A percentile compares a stretch with the other conserved stretches of the same genome.
These are phyloP conservation scores for Eucalyptus fibrosa DNA, from an alignment of 345 rosid genomes.

Conservation along the genomic window DNA sequence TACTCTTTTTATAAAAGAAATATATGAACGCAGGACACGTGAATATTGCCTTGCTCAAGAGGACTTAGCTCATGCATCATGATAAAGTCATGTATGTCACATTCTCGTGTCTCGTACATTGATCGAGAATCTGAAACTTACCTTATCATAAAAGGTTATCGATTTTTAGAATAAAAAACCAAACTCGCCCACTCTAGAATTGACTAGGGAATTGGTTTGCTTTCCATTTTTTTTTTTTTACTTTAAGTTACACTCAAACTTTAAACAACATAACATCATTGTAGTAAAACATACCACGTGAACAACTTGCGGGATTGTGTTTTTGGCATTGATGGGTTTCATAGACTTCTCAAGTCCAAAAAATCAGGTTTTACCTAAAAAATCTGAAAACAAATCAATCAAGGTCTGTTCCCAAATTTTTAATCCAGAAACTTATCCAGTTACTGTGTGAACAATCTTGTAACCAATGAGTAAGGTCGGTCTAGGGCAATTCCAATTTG, in stretches of 20 bases:
- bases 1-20: too few species aligned
- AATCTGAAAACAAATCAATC: background rate
- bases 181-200: rapidly evolving
- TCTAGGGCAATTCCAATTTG: background rate
- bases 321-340: background rate
- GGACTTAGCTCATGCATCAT: background rate
- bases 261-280: background rate
- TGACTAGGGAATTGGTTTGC: background rate
- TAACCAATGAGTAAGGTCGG: background rate
- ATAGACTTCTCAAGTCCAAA: background rate
- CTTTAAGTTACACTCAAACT: background rate
- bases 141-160: background rate
- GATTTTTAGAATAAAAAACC: background rate
- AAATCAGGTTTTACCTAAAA: too few species aligned
- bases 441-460: too few species aligned
- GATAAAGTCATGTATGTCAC: background rate
- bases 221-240: background rate
- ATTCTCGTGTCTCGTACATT: background rate
- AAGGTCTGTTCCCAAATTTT: background rate
- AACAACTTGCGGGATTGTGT: background rate
- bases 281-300: background rate
- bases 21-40: rapidly evolving
- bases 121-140: background rate
- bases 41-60: rapidly evolving
- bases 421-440: background rate